A percentile compares a stretch with the other conserved stretches of the same genome.
Conservation (phyloP, 176 grass and related monocot genomes). For the Lolium rigidum region DNA sequence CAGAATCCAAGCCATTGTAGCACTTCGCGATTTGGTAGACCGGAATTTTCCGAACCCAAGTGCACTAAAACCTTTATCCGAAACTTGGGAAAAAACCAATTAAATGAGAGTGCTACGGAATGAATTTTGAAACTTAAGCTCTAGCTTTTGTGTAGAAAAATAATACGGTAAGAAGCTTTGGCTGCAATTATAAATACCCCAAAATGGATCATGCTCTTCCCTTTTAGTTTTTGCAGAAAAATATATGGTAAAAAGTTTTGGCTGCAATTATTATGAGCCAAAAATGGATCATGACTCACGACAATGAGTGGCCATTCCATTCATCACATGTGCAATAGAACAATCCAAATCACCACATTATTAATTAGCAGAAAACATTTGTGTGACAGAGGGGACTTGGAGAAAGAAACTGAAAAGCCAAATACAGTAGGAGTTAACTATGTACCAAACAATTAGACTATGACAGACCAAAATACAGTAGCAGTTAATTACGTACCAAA, state of each 20-base stretch:
- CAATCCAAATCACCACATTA: slow-evolving; percentile 31
- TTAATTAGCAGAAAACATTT: background rate
- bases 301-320: background rate
- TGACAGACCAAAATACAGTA: background rate
- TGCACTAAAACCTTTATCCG: no score
- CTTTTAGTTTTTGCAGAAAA: no score
- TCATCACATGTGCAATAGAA: slow-evolving; percentile 43
- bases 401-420: background rate
- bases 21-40: no score
- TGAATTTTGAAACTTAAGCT: no score
- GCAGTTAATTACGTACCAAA: background rate
- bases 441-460: background rate
- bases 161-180: no score
- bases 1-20: no score
- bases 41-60: no score
- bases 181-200: no score
- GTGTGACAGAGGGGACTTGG: background rate
- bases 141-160: no score
- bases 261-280: background rate
- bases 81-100: no score
- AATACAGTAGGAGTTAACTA: background rate
- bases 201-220: no score
- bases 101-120: no score
- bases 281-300: slow-evolving; percentile 8
- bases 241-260: background rate